phyloP scores from a whole-genome alignment of 768 basidiomycete genomes.

The Exidia glandulosa region DNA sequence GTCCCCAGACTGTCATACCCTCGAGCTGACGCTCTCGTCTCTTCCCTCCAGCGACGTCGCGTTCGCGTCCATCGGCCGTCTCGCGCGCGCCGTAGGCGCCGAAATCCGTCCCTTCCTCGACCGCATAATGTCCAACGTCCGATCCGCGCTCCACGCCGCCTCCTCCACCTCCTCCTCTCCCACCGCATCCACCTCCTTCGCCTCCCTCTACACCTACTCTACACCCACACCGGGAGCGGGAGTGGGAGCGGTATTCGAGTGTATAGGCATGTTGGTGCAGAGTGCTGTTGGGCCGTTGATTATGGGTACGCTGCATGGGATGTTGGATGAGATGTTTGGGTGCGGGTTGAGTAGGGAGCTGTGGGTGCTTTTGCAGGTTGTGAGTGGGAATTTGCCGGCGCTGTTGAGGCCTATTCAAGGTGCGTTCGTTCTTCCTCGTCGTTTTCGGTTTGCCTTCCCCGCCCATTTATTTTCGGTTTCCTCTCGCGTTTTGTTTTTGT shows the following conservation, averaged over 20 bases:
- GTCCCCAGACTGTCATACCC: too few relatives aligned
- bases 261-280: constrained; percentile 83
- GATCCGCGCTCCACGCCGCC: constrained; percentile 61
- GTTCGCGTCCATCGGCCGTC: constrained; percentile 93
- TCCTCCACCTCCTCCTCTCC: neutral
- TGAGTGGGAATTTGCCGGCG: constrained; percentile 83
- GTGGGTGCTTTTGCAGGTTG: constrained; percentile 68
- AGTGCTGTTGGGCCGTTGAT: constrained; percentile 91
- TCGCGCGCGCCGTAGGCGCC: constrained; percentile 80
- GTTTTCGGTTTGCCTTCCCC: neutral
- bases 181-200: neutral
- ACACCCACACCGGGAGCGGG: neutral
- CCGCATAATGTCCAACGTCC: constrained; percentile 78
- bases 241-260: constrained; percentile 83
- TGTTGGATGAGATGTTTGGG: constrained; percentile 91
- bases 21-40: too few relatives aligned
- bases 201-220: neutral
- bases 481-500: too few relatives aligned
- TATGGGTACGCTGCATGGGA: constrained; percentile 90
- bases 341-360: constrained; percentile 88
- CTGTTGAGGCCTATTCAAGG: constrained; percentile 84
- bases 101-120: constrained; percentile 96
- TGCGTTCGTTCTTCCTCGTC: neutral
- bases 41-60: constrained; percentile 26
- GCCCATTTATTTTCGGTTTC: too few relatives aligned